phyloP scores from a whole-genome alignment of 805 yeast species.

The Scheffersomyces ergatensis region DNA sequence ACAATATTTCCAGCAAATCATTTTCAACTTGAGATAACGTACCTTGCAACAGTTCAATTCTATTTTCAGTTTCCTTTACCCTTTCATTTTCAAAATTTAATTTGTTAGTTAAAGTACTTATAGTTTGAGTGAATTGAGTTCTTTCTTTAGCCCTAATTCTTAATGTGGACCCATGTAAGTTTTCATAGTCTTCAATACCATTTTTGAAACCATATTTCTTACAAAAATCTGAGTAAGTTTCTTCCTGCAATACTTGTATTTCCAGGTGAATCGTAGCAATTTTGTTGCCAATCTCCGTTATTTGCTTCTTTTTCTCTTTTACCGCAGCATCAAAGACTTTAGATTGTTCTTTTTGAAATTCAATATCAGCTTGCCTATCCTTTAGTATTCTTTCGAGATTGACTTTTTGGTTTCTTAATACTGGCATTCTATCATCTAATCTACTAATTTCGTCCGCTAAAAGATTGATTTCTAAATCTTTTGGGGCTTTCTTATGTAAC shows the following conservation, averaged over 20 bases:
- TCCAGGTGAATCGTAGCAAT: slow-evolving; percentile 18
- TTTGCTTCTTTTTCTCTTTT: slow-evolving; percentile 10
- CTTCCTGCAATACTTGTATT: slow-evolving; percentile 33
- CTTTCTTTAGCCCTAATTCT: slow-evolving; percentile 60
- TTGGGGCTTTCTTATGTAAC: slow-evolving; percentile 48
- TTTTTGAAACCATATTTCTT: slow-evolving; percentile 47
- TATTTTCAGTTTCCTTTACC: slow-evolving; percentile 44
- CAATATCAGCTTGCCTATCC: slow-evolving; percentile 49
- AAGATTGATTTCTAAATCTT: slow-evolving; percentile 54
- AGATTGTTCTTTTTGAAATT: slow-evolving; percentile 38
- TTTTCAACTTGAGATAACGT: slow-evolving; percentile 37
- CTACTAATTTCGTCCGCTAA: slow-evolving; percentile 47
- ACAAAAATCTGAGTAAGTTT: slow-evolving; percentile 56
- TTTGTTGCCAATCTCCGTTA: slow-evolving; percentile 14
- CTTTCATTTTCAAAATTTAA: slow-evolving; percentile 65
- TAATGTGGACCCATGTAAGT: slow-evolving; percentile 56
- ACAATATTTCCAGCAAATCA: slow-evolving; percentile 26
- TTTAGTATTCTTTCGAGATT: slow-evolving; percentile 43
- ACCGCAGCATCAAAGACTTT: slow-evolving; percentile 18
- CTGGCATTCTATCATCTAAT: slow-evolving; percentile 40
- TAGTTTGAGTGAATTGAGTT: slow-evolving; percentile 59
- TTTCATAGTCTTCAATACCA: slow-evolving; percentile 67
- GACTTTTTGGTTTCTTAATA: slow-evolving; percentile 42
- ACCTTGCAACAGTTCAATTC: slow-evolving; percentile 42
- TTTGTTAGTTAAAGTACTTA: slow-evolving; percentile 58